Percentiles rank a stretch among this genome's conserved stretches.
Evolutionary conservation across 495 filamentous ascomycete species (phyloP).

Genomic region (Tuber aestivum): DNA sequence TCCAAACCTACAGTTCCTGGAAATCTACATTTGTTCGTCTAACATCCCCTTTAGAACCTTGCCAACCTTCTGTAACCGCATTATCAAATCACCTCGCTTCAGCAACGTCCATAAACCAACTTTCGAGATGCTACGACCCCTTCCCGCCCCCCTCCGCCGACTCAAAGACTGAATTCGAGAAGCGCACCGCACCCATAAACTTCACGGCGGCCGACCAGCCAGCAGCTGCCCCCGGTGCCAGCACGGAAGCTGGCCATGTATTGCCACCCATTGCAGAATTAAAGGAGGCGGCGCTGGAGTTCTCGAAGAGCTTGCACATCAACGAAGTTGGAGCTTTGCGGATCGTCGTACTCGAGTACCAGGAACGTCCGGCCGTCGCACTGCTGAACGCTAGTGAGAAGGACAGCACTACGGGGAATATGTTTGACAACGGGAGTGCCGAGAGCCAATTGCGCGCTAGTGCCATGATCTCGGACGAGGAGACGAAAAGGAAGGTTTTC

Average conservation of each 20-base stretch:
- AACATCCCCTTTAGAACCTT: constrained; percentile 31
- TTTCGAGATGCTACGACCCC: constrained; percentile 43
- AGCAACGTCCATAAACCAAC: constrained; percentile 51
- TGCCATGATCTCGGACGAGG: constrained; percentile 22
- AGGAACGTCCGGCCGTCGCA: constrained; percentile 50
- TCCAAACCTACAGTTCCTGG: constrained; percentile 33
- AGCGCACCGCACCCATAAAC: constrained; percentile 85
- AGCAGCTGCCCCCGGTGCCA: background rate
- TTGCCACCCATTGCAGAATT: constrained; percentile 58
- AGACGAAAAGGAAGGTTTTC: constrained; percentile 31
- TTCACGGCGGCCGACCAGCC: constrained; percentile 60
- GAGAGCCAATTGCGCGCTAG: constrained; percentile 7
- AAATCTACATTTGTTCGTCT: constrained; percentile 40
- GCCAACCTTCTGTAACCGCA: constrained; percentile 20
- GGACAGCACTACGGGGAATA: constrained; percentile 21
- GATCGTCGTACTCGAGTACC: constrained; percentile 75
- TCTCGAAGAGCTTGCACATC: constrained; percentile 67
- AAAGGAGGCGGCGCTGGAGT: constrained; percentile 78
- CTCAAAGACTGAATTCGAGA: constrained; percentile 69
- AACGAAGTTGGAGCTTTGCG: constrained; percentile 79
- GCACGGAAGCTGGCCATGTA: constrained; percentile 11
- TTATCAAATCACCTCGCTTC: constrained; percentile 53
- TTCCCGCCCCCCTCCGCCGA: constrained; percentile 56
- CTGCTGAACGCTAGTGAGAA: constrained; percentile 20
- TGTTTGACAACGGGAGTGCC: constrained; percentile 15